These are phyloP conservation scores for Rosa chinensis DNA, from an alignment of 306 rosid genomes.

Conservation along the genomic window DNA sequence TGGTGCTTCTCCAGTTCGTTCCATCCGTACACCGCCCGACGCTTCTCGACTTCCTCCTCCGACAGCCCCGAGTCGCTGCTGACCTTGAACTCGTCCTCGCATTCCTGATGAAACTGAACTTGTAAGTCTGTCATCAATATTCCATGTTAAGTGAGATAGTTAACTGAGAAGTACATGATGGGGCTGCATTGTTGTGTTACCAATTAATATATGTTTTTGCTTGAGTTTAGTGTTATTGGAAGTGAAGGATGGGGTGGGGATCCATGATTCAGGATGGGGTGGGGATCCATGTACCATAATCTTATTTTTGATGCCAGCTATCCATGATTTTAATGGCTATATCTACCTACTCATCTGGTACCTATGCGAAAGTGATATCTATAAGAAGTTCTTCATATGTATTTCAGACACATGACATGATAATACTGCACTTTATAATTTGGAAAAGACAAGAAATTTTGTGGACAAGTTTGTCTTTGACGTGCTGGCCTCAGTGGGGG, in stretches of 20 bases:
- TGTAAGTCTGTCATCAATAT: slow-evolving; percentile 44
- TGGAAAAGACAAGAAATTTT: not conserved
- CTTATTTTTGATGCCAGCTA: not conserved
- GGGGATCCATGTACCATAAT: not conserved
- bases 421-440: not conserved
- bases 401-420: not conserved
- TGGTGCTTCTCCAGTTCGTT: no score
- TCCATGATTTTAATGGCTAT: not conserved
- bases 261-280: not conserved
- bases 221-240: not conserved
- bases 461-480: not conserved
- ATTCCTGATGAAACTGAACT: slow-evolving; percentile 69
- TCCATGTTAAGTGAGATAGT: not conserved
- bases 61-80: no score
- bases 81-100: slow-evolving; percentile 9
- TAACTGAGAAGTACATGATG: slow-evolving; percentile 2
- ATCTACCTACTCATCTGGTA: not conserved
- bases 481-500: not conserved
- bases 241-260: not conserved
- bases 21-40: no score
- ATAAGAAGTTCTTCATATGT: not conserved
- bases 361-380: not conserved
- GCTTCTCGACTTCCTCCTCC: no score
- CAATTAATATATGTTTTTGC: not conserved
- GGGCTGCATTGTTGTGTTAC: not conserved